Percentiles rank a stretch among this genome's conserved stretches.
These are phyloP conservation scores for Excoecaria cochinchinensis DNA, from an alignment of 345 rosid genomes.

Conservation along the genomic window DNA sequence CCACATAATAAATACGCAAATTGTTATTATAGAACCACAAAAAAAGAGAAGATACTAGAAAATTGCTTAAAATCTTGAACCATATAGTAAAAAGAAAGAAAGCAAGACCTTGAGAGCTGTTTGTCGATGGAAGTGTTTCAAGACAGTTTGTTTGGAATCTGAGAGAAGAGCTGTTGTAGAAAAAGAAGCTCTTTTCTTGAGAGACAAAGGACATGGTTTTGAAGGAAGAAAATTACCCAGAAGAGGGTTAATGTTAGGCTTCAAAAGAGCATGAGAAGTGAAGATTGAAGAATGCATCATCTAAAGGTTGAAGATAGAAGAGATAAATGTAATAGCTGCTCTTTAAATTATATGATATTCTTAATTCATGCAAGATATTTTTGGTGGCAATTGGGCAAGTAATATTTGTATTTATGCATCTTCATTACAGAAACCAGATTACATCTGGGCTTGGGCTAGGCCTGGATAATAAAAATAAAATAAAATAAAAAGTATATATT, in stretches of 20 bases:
- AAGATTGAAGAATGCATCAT: slow-evolving; percentile 38
- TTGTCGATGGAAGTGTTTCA: slow-evolving; percentile 44
- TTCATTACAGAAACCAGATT: too few species aligned
- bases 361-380: too few species aligned
- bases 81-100: background rate
- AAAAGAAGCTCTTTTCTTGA: slow-evolving; percentile 15
- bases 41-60: background rate
- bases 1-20: background rate
- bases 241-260: slow-evolving; percentile 34
- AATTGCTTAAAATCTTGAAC: background rate
- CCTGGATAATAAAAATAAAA: too few species aligned
- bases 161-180: slow-evolving; percentile 42
- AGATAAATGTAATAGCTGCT: too few species aligned
- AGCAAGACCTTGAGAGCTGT: slow-evolving; percentile 50
- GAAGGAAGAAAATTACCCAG: slow-evolving; percentile 24
- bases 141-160: slow-evolving; percentile 34
- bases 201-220: slow-evolving; percentile 21
- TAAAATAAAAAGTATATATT: too few species aligned
- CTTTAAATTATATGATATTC: too few species aligned
- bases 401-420: too few species aligned
- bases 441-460: too few species aligned
- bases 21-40: too few species aligned
- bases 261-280: slow-evolving; percentile 36
- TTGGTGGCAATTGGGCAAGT: too few species aligned
- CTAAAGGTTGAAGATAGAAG: too few species aligned